Base-by-base conservation (phyloP, 2,329 filamentous ascomycete genomes). In the Stachybotrys echinatus region DNA sequence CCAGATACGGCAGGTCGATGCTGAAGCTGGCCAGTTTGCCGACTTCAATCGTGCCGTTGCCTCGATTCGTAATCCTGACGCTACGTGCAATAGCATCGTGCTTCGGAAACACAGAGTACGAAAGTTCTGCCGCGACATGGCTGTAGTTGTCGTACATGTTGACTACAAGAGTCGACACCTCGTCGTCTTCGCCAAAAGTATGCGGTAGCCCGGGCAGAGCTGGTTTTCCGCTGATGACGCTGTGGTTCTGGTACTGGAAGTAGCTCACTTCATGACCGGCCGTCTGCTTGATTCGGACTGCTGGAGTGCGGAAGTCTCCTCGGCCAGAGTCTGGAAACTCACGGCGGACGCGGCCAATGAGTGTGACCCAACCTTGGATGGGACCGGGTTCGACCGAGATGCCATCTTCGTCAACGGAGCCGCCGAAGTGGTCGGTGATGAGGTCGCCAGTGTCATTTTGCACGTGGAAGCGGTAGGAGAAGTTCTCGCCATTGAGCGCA, bases 241-340 rank as follows among this genome's bases (percentile, higher is more conserved):
- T 64, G 54, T 85, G 75, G 0, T 79, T 81, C 49, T 76, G 69
- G 57, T 85, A 86, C 37, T 69, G 69, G 51, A 86, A 76, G 7
- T 77, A 74, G 6, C 76, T 79, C 17, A 87, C 74, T 0, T 80
- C 83, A 51, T 80, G 74, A 23, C 82, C 83, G 17, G 73, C 73
- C 2, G 75, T 67, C 55, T 87, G 81, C 48, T 73, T 71, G 55
- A 87, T 81, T 31, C 79, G 76, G 10, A 86, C 72, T 0, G 83
- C 83, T 0, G 83, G 83, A 3, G 77, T 66, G 4, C 84, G 75
- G 54, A 84, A 82, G 58, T 87, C 83, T n/a, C 82, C 82, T 6
- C 82, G 74, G 1, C 83, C 83, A 5, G 81, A 66, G 52, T 87
- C 83, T 2, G 83, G 83, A 49, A 84, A 85, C 59, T 86, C 83